Evolutionary conservation across 208 protist species (phyloP), one percentile per base, ranked within the genome.

Genomic region (Crithidia bombi): DNA sequence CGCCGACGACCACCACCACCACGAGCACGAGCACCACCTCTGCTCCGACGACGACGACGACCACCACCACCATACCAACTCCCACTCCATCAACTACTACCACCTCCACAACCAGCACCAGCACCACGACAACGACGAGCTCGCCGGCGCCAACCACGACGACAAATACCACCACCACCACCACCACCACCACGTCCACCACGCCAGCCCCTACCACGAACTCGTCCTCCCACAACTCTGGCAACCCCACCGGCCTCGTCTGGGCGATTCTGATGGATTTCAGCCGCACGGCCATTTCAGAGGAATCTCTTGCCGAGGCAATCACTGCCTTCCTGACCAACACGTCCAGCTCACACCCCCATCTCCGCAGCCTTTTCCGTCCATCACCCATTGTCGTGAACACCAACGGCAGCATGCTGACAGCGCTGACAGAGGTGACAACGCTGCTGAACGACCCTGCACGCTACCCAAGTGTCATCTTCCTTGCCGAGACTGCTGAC

Each of bases 401-500:
- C 67, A 90, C 78, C 12, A 62, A 86, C 39, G 90, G 90, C 25
- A 81, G 75, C 69, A 56, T 90, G 43, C 62, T 93, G 41, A 85
- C 65, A 0, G 87, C 90, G 10, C 72, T 95, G 36, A 65, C 68
- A 0, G 55, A 80, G 49, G 30, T 95, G n/a, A 78, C 71, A 25
- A 32, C 78, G 23, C 41, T 90, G 14, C 41, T 93, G 14, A 49
- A n/a, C 26, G 46, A 83, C 50, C n/a, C 32, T 14, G 23, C 15
- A 33, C 67, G 69, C 23, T 70, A 86, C 47, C 81, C 87, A 3
- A 81, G 83, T 62, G 71, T 93, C 14, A 44, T 95, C 23, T 91
- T 96, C 62, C 69, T 96, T 26, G 86, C 77, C 15, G 86, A 93
- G 61, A 86, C 76, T 15, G 69, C 82, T 0, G 86, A 89, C 59